Base-by-base conservation (phyloP, 768 basidiomycete species). In the Rubroboletus pulcherrimus region DNA sequence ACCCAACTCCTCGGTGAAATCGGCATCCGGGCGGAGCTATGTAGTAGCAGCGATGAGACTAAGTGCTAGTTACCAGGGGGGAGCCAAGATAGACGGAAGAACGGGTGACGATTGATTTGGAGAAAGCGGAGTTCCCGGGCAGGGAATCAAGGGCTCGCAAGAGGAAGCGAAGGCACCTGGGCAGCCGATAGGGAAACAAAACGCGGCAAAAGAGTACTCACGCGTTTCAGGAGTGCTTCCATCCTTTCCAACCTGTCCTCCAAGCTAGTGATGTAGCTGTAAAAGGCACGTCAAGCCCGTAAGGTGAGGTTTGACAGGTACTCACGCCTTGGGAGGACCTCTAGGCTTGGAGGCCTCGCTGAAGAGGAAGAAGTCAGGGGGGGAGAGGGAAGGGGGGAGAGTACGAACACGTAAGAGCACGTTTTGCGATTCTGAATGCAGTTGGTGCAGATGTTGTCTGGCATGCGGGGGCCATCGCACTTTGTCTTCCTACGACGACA, bases 251-350 rank as follows among this genome's bases (percentile, higher is more conserved):
- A 57, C 62, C 76, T 77, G 64, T 85, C 81, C 65, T 87, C 85
- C 35, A 87, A 72, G 46, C 73, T 75, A 8, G 77, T 80, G 48
- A 86, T 72, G 71, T 85, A 85, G 33, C 83, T 85, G 56, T 37
- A 9, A 31, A 47, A 46, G 31, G 14, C 26, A 45, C 33, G 53
- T 54, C 40, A 40, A 48, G 33, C 41, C 40, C 34, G 33, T 26
- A 44, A 37, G 2, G 26, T 21, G n/a, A 44, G 7, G 24, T 7
- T 9, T 8, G 39, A 21, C 24, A 5, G 42, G 49, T 49, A 77
- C 84, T 63, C 56, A 87, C 82, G 81, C 83, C 71, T 87, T 87
- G 5, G 85, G 81, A 24, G 85, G 85, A 0, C 84, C 84, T 51
- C 85, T 77, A 54, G 84, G 84, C 59, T 82, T 81, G 5, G 85